Evolutionary conservation across 2,329 filamentous ascomycete genomes (phyloP).

Genomic region (Camptophora hylomeconis): DNA sequence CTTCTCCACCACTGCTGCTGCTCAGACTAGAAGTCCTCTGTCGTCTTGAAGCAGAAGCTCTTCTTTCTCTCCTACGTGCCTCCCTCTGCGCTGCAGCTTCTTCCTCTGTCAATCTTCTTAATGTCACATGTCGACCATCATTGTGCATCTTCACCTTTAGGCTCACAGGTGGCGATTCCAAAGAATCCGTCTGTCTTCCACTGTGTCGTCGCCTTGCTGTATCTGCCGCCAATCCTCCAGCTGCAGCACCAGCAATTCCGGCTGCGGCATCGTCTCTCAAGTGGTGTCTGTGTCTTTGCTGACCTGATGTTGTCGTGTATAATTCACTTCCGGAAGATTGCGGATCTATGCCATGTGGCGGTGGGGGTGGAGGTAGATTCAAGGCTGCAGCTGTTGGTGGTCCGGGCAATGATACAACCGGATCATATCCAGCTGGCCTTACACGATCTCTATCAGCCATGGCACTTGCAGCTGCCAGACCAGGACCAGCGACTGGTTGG

Average conservation of each 20-base stretch:
- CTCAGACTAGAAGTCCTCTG: conserved; percentile 28
- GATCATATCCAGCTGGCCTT: conserved; percentile 21
- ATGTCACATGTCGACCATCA: conserved; percentile 49
- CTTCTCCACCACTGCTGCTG: conserved; percentile 28
- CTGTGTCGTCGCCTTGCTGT: conserved; percentile 22
- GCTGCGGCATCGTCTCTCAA: conserved; percentile 20
- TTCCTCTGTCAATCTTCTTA: conserved; percentile 47
- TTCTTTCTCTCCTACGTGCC: conserved; percentile 36
- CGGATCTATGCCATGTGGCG: conserved; percentile 21
- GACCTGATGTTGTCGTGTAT: conserved; percentile 18
- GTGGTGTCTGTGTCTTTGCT: conserved; percentile 17
- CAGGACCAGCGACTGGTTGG: conserved; percentile 9
- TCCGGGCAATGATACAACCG: conserved; percentile 18
- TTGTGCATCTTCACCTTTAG: conserved; percentile 54
- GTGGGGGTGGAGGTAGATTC: conserved; percentile 28
- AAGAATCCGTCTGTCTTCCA: conserved; percentile 28
- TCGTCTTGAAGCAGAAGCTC: conserved; percentile 19
- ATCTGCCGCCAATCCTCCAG: conserved; percentile 20
- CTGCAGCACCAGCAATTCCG: conserved; percentile 21
- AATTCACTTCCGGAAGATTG: conserved; percentile 24
- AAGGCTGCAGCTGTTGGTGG: conserved; percentile 19
- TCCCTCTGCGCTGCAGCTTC: conserved; percentile 49
- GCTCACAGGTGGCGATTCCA: conserved; percentile 46
- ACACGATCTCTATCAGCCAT: conserved; percentile 16
- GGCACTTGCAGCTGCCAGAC: conserved; percentile 15